phyloP scores from a whole-genome alignment of 345 rosid genomes.

The Salix koriyanagi region DNA sequence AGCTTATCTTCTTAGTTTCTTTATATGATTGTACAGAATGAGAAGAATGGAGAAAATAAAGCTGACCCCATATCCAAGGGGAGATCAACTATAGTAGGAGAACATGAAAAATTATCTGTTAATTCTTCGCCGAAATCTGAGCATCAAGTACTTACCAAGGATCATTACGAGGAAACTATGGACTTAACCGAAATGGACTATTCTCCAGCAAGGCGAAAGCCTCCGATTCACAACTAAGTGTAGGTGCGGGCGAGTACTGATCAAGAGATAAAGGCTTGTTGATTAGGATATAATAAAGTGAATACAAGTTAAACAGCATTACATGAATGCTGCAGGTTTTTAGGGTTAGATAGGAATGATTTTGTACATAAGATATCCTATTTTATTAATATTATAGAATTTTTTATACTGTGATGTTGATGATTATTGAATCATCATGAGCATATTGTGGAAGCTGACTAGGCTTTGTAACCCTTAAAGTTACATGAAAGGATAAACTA shows the following conservation, averaged over 20 bases:
- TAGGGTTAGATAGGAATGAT: slow-evolving; percentile 9
- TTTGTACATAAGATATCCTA: slow-evolving; percentile 9
- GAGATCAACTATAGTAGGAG: background rate
- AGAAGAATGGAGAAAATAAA: slow-evolving; percentile 18
- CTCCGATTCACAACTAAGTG: slow-evolving; percentile 50
- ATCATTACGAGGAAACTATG: slow-evolving; percentile 23
- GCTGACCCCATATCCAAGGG: slow-evolving; percentile 1
- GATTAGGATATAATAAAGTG: background rate
- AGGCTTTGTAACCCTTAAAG: background rate
- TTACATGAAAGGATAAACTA: background rate
- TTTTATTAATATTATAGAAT: background rate
- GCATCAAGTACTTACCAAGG: slow-evolving; percentile 6
- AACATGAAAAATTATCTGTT: slow-evolving; percentile 6
- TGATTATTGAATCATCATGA: slow-evolving; percentile 2
- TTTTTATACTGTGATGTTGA: slow-evolving; percentile 8
- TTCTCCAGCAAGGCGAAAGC: slow-evolving; percentile 51
- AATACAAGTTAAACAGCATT: slow-evolving; percentile 31
- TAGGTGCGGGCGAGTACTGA: background rate
- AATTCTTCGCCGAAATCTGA: slow-evolving; percentile 15
- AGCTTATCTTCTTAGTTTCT: background rate
- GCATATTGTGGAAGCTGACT: slow-evolving; percentile 4
- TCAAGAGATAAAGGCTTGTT: background rate
- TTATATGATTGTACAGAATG: slow-evolving; percentile 20
- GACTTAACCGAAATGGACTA: slow-evolving; percentile 48
- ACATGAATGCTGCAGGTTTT: slow-evolving; percentile 46